A percentile compares a stretch with the other conserved stretches of the same genome.
Evolutionary conservation across 208 protist species (phyloP).

Genomic region (Crithidia sp.): DNA sequence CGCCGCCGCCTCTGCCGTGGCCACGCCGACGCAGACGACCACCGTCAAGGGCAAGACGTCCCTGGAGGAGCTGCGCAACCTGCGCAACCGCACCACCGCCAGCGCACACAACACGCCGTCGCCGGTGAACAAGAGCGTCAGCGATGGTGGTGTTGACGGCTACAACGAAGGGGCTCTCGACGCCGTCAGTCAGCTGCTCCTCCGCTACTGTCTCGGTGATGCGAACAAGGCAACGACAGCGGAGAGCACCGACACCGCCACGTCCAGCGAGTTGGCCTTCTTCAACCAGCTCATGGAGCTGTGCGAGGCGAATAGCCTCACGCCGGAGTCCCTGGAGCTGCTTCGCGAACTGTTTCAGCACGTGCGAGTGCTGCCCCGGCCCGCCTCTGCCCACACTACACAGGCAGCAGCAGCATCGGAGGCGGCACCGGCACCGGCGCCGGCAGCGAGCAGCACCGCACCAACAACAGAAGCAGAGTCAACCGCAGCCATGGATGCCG

Average conservation of each 20-base stretch:
- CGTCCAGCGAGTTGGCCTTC: slow-evolving; percentile 43
- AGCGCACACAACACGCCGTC: not conserved
- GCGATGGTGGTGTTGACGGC: slow-evolving; percentile 5
- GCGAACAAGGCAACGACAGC: slow-evolving; percentile 4
- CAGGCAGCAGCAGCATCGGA: too few relatives aligned
- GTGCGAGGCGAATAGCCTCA: slow-evolving; percentile 43
- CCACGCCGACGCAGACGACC: slow-evolving; percentile 36
- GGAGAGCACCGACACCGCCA: slow-evolving; percentile 2
- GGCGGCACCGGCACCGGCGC: too few relatives aligned
- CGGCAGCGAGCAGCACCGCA: too few relatives aligned
- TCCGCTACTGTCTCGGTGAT: slow-evolving; percentile 50
- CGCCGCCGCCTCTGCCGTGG: slow-evolving; percentile 9
- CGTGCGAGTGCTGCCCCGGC: slow-evolving; percentile 47
- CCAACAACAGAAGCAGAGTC: slow-evolving; percentile 1
- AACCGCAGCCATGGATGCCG: slow-evolving; percentile 11
- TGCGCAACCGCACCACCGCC: slow-evolving; percentile 39
- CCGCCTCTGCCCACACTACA: not conserved
- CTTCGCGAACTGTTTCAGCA: slow-evolving; percentile 63
- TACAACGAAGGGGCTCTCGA: slow-evolving; percentile 46
- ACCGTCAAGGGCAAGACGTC: slow-evolving; percentile 42
- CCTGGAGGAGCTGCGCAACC: slow-evolving; percentile 53
- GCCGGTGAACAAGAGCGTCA: not conserved
- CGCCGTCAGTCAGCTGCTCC: slow-evolving; percentile 57
- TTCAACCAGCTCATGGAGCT: slow-evolving; percentile 47
- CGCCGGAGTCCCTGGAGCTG: slow-evolving; percentile 50